These are phyloP conservation scores for Hemisphaericaspora lyxosophila DNA, from an alignment of 1,139 yeast species.

Conservation along the genomic window DNA sequence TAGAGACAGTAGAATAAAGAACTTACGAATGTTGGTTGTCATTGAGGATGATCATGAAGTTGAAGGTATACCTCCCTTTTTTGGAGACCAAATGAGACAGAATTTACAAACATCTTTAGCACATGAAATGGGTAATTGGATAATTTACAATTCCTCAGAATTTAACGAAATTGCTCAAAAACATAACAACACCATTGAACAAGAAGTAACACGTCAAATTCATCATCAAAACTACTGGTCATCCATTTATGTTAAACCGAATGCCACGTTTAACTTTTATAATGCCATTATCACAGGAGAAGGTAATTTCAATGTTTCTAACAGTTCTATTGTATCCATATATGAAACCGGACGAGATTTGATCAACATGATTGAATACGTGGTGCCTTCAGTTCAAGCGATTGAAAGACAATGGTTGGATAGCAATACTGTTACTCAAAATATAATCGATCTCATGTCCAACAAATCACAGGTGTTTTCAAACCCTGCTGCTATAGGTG, in stretches of 20 bases:
- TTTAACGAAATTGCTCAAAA: constrained; percentile 31
- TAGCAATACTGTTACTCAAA: constrained; percentile 4
- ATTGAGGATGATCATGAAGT: constrained; percentile 34
- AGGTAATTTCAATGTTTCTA: constrained; percentile 25
- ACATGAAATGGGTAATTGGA: constrained; percentile 43
- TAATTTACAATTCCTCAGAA: constrained; percentile 27
- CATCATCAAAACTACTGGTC: constrained; percentile 50
- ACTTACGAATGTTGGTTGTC: constrained; percentile 41
- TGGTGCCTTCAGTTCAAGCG: constrained; percentile 10
- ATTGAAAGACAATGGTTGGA: constrained; percentile 13
- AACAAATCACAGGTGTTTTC: constrained; percentile 8
- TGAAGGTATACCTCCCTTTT: constrained; percentile 29
- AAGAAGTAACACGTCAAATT: constrained; percentile 33
- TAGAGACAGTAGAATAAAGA: constrained; percentile 26
- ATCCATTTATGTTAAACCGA: constrained; percentile 38
- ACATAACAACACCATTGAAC: constrained; percentile 30
- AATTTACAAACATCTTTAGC: constrained; percentile 22
- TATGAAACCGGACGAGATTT: constrained; percentile 48
- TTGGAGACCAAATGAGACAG: constrained; percentile 28
- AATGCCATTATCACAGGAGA: constrained; percentile 29
- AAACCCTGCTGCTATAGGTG: constrained; percentile 5
- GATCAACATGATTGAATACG: constrained; percentile 14
- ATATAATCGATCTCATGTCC: constrained; percentile 2
- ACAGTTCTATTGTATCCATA: constrained; percentile 23
- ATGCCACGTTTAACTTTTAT: constrained; percentile 34